Conservation (phyloP, 257 asterid species). For the Fraxinus cuspidata region DNA sequence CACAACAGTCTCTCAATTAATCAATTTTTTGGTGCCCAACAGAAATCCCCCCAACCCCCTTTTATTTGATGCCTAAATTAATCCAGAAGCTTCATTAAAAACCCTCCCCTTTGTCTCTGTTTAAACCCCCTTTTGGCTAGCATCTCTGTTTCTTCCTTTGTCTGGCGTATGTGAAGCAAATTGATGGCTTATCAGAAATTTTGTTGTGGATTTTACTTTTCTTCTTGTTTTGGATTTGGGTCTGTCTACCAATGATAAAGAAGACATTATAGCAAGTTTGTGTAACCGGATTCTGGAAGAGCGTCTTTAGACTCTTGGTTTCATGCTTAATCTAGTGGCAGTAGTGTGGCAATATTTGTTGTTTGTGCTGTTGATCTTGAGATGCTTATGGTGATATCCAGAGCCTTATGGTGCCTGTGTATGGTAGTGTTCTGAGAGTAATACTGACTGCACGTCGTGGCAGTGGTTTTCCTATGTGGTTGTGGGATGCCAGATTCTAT, state of each 20-base stretch:
- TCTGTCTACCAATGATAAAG: neutral
- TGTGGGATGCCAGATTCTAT: neutral
- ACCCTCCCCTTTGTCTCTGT: no score
- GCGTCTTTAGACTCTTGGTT: neutral
- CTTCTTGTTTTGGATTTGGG: no score
- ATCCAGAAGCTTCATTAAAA: no score
- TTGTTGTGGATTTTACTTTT: neutral
- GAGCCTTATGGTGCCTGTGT: neutral
- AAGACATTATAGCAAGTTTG: neutral
- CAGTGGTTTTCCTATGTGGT: neutral
- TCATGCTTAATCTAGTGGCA: neutral
- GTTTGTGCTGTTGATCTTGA: neutral
- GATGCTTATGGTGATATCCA: neutral
- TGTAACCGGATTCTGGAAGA: neutral
- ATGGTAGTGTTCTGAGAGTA: neutral
- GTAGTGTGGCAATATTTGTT: neutral
- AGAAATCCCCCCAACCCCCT: no score
- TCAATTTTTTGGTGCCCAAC: no score
- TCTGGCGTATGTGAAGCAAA: no score
- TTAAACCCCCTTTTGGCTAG: no score
- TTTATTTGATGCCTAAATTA: no score
- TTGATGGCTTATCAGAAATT: no score
- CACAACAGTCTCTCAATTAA: no score
- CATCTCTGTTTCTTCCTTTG: no score
- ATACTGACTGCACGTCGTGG: neutral